These are phyloP conservation scores for Cyberlindnera mrakii DNA, from an alignment of 805 yeast genomes.

Conservation along the genomic window DNA sequence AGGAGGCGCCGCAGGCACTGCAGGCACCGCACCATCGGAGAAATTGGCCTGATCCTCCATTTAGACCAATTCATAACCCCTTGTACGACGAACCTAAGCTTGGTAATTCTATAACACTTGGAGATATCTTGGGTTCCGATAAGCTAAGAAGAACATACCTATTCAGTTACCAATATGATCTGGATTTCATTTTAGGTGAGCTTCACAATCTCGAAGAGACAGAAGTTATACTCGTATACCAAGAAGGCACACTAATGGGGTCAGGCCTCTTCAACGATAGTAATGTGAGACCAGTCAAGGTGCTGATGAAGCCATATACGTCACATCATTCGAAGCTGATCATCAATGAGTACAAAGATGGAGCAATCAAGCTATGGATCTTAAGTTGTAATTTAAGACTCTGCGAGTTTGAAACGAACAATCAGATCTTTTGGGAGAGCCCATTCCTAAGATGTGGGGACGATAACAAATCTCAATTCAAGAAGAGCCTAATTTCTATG, in stretches of 20 bases:
- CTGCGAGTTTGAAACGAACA: conserved; percentile 49
- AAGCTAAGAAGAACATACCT: conserved; percentile 34
- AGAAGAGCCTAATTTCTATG: conserved; percentile 38
- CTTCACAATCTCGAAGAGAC: conserved; percentile 22
- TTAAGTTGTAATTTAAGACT: conserved; percentile 55
- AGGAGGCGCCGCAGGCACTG: no score
- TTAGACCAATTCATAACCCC: conserved; percentile 17
- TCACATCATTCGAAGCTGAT: conserved; percentile 67
- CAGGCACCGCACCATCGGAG: no score
- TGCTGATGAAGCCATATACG: conserved; percentile 33
- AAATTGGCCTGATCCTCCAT: conserved; percentile 8
- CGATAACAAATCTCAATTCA: conserved; percentile 29
- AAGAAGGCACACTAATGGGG: conserved; percentile 26
- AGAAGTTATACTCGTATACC: conserved; percentile 25
- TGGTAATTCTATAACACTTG: conserved; percentile 20
- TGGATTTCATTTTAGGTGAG: conserved; percentile 25
- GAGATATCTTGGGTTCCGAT: conserved; percentile 28
- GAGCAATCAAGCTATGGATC: conserved; percentile 42
- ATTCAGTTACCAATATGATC: conserved; percentile 43
- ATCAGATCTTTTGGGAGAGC: conserved; percentile 64
- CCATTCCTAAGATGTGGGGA: conserved; percentile 29
- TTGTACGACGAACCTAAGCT: conserved; percentile 13
- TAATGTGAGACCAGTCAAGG: conserved; percentile 18
- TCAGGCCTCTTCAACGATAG: neutral
- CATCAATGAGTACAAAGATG: conserved; percentile 42